phyloP scores from a whole-genome alignment of 2,329 filamentous ascomycete genomes.

The Aspergillus novoparasiticus region DNA sequence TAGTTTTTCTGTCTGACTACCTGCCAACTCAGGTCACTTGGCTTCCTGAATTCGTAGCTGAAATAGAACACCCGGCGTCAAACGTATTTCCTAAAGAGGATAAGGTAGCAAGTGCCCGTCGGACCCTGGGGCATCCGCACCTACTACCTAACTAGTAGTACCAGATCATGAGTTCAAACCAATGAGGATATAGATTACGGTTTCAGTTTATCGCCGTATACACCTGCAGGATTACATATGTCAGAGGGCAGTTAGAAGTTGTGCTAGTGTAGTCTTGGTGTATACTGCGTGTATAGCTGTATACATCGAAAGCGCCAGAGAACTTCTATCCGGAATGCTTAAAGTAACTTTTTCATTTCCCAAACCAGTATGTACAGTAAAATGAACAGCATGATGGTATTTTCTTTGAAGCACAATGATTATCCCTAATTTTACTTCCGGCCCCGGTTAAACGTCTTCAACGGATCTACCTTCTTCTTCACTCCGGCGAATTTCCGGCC shows the following conservation, averaged over 20 bases:
- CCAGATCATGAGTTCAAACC: no score
- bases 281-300: not conserved
- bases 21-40: no score
- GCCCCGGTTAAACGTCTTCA: constrained; percentile 80
- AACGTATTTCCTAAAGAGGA: no score
- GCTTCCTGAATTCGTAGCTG: no score
- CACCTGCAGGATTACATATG: no score
- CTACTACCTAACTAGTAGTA: no score
- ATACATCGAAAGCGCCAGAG: not conserved
- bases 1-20: no score
- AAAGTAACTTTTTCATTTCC: not conserved
- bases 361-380: constrained; percentile 1
- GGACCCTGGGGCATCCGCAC: no score
- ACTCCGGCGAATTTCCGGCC: constrained; percentile 54
- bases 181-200: no score
- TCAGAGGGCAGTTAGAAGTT: not conserved
- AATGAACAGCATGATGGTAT: not conserved
- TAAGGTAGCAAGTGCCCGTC: no score
- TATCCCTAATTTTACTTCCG: constrained; percentile 28
- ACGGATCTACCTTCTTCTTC: constrained; percentile 69
- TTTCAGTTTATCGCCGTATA: no score
- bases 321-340: not conserved
- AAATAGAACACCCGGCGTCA: no score
- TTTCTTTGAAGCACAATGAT: not conserved
- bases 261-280: not conserved